Percentiles rank a stretch among this genome's conserved stretches.
These are phyloP conservation scores for Daphne laureola DNA, from an alignment of 441 rosid species.

Conservation along the genomic window DNA sequence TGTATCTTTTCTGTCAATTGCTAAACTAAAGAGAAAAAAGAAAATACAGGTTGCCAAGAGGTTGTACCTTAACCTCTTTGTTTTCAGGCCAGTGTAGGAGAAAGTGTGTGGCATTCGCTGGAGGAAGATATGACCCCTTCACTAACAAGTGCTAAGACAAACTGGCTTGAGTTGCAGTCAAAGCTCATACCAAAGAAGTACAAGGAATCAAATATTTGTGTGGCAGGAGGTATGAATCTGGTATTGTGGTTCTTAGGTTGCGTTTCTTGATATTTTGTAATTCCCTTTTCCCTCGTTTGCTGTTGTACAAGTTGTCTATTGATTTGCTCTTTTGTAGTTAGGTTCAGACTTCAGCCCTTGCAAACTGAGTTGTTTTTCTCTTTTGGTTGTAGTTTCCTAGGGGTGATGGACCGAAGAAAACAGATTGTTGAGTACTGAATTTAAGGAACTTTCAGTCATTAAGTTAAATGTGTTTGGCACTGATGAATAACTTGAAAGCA, in stretches of 20 bases:
- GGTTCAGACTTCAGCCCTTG: constrained; percentile 2
- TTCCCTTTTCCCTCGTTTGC: constrained; percentile 7
- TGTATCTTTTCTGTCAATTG: no score
- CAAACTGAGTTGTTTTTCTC: no score
- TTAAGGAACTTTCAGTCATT: no score
- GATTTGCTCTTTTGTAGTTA: not conserved
- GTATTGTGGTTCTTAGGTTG: constrained; percentile 20
- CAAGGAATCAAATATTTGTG: constrained; percentile 82
- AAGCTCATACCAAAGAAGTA: constrained; percentile 54
- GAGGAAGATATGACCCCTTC: constrained; percentile 95
- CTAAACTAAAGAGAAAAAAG: no score
- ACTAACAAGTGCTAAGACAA: constrained; percentile 56
- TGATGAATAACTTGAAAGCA: no score
- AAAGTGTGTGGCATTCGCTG: constrained; percentile 74
- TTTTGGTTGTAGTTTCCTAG: no score
- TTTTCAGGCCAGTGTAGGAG: constrained; percentile 60
- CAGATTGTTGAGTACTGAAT: no score
- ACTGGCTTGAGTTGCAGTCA: constrained; percentile 97
- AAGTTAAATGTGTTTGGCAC: no score
- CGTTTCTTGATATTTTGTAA: constrained; percentile 7
- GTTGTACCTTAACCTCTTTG: constrained; percentile 5
- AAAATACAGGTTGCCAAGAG: no score
- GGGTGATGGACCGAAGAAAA: no score
- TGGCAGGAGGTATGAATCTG: constrained; percentile 95
- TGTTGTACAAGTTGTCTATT: no score